Base-by-base conservation (phyloP, 176 grass and related monocot genomes). In the Phoenix roebelenii region DNA sequence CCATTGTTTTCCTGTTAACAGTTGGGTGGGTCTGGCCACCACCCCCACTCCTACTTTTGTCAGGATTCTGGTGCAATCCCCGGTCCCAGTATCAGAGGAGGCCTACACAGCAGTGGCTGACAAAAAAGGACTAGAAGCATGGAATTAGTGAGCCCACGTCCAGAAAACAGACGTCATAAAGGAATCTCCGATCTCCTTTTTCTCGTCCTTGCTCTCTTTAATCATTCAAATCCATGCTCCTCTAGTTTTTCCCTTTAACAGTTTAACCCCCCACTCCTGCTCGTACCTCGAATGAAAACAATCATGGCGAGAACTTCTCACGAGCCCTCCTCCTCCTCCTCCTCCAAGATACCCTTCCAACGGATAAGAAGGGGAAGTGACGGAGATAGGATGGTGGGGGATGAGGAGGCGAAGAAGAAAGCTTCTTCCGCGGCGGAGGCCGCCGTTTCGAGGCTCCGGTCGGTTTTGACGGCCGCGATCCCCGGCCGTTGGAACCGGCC, bases 381-480 rank as follows among this genome's bases (percentile, higher is more conserved):
- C 35, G 35, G 35, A 44, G 35, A 44, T 14, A 44, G 35, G 35
- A 44, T 44, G 35, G 35, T 14, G 14, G 35, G 35, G 2, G 35
- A 44, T 14, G 35, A 44, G 35, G 35, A 44, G 54, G 22, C 52
- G 49, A 60, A 22, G 19, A 62, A 66, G 51, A 54, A 67, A 67
- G 19, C 29, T 55, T 52, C 60, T 30, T 15, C 29, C 73, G 1
- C 7, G 60, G 1, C 78, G 9, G 84, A 77, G 29, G 78, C 78
- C 15, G 78, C 78, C 15, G 69, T 97, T 48, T 62, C 54, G 6
- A 68, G 78, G 55, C 73, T 91, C 54, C 87, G 93, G 22, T 76
- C 84, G 51, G 73, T 64, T 50, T 64, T 97, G 71, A 49, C 86
- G 9, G 85, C 84, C 5, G 87, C 67, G 53, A 85, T 92, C 56